Evolutionary conservation across 352 stramenopile species (phyloP).

Genomic region (Globisporangium cystogenes): DNA sequence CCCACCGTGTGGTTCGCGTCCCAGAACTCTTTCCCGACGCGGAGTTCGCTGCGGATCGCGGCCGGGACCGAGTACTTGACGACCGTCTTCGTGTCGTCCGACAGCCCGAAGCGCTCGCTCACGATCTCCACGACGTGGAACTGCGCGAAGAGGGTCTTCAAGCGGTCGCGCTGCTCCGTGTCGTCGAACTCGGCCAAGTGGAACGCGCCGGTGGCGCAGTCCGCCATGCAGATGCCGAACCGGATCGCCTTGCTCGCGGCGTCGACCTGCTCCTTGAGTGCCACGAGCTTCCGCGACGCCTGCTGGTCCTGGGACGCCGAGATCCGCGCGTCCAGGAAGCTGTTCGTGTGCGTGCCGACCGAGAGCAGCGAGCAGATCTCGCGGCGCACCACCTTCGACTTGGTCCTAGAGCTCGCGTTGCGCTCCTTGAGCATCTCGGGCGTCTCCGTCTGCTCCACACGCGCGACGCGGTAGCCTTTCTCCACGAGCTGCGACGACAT

Average conservation of each 20-base stretch:
- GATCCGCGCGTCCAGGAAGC: conserved; percentile 89
- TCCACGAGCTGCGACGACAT: conserved; percentile 93
- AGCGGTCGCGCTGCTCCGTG: conserved; percentile 90
- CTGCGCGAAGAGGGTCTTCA: conserved; percentile 95
- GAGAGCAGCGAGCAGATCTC: conserved; percentile 97
- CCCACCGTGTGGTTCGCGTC: conserved; percentile 83
- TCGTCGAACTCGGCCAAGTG: conserved; percentile 97
- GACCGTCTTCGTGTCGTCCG: conserved; percentile 58
- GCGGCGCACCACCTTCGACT: conserved; percentile 87
- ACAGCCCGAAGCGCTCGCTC: conserved; percentile 61
- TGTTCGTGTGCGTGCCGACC: conserved; percentile 93
- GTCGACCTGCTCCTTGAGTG: conserved; percentile 49
- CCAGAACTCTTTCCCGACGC: conserved; percentile 87
- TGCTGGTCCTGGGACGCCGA: conserved; percentile 43
- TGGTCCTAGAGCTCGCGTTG: conserved; percentile 74
- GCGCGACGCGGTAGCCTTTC: conserved; percentile 96
- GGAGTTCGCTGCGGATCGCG: conserved; percentile 56
- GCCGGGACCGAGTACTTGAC: conserved; percentile 67
- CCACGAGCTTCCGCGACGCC: conserved; percentile 47
- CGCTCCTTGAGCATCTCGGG: conserved; percentile 95
- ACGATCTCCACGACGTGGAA: conserved; percentile 85
- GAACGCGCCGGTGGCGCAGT: conserved; percentile 92
- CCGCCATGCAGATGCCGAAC: conserved; percentile 95
- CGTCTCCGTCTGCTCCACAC: conserved; percentile 99
- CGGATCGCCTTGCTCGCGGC: conserved; percentile 31